phyloP scores from a whole-genome alignment of 768 basidiomycete species.

The Boletus barrowsii region DNA sequence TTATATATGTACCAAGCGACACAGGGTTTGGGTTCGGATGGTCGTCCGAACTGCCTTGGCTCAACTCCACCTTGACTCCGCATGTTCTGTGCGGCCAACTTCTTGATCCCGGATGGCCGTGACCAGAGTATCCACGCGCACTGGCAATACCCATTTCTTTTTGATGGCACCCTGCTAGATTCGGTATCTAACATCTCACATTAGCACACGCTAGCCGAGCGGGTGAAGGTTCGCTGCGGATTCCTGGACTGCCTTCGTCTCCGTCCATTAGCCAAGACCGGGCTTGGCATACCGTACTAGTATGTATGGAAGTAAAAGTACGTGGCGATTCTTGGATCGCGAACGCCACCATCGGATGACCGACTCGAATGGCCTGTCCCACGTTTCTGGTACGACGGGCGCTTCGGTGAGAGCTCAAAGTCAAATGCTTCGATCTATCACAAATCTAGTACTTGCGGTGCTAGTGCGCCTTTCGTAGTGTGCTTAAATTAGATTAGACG shows the following conservation, averaged over 20 bases:
- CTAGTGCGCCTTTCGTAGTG: conserved; percentile 5
- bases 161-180: neutral
- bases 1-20: neutral
- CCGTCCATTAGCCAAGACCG: neutral
- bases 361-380: neutral
- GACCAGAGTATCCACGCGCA: too few relatives aligned
- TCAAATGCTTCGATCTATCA: conserved; percentile 8
- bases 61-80: conserved; percentile 1
- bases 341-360: neutral
- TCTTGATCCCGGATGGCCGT: too few relatives aligned
- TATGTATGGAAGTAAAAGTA: too few relatives aligned
- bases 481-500: too few relatives aligned
- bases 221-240: neutral
- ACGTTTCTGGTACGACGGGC: neutral
- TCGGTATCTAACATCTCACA: too few relatives aligned
- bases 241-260: neutral
- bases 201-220: neutral
- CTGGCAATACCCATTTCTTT: neutral
- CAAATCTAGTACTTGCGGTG: conserved; percentile 8
- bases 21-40: neutral
- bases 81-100: neutral
- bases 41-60: too few relatives aligned
- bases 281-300: too few relatives aligned
- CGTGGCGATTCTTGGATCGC: neutral
- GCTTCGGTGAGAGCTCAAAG: conserved; percentile 5